Conservation (phyloP, 495 filamentous ascomycete genomes). For the Hypoxylon perforatum region DNA sequence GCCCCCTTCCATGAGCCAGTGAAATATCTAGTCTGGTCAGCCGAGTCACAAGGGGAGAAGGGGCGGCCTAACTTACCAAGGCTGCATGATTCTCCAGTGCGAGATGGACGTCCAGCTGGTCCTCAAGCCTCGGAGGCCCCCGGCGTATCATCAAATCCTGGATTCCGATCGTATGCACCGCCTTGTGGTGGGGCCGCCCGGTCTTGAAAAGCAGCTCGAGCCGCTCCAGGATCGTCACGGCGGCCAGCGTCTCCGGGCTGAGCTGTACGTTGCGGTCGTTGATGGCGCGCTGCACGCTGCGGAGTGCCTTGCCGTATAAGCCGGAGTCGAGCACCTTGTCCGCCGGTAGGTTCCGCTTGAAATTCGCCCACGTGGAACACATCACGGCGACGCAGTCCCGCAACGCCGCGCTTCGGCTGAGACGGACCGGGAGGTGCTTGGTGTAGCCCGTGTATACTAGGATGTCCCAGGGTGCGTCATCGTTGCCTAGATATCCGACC, state of each 20-base stretch:
- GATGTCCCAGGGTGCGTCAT: slow-evolving; percentile 27
- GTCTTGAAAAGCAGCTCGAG: slow-evolving; percentile 25
- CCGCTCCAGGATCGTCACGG: slow-evolving; percentile 18
- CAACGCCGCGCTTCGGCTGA: slow-evolving; percentile 31
- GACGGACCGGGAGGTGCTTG: slow-evolving; percentile 21
- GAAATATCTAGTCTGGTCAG: slow-evolving; percentile 25
- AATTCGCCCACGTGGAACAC: slow-evolving; percentile 30
- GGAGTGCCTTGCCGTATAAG: slow-evolving; percentile 30
- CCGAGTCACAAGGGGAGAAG: not conserved
- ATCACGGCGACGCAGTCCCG: slow-evolving; percentile 30
- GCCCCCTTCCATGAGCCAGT: slow-evolving; percentile 19
- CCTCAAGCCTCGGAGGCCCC: slow-evolving; percentile 19
- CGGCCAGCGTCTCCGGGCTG: slow-evolving; percentile 25
- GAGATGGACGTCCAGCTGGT: slow-evolving; percentile 27
- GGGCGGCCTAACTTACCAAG: slow-evolving; percentile 1
- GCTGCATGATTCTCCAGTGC: slow-evolving; percentile 31
- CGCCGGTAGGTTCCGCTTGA: slow-evolving; percentile 7
- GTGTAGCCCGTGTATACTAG: slow-evolving; percentile 13
- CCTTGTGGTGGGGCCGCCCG: slow-evolving; percentile 6
- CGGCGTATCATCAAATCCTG: slow-evolving; percentile 11
- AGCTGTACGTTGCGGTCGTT: slow-evolving; percentile 7
- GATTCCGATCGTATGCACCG: slow-evolving; percentile 16
- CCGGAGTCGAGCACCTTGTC: slow-evolving; percentile 15
- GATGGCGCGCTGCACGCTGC: slow-evolving; percentile 29
- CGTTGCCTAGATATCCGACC: slow-evolving; percentile 18